Base-by-base conservation (phyloP, 2,329 filamentous ascomycete species). In the Sarocladium brachiariae region DNA sequence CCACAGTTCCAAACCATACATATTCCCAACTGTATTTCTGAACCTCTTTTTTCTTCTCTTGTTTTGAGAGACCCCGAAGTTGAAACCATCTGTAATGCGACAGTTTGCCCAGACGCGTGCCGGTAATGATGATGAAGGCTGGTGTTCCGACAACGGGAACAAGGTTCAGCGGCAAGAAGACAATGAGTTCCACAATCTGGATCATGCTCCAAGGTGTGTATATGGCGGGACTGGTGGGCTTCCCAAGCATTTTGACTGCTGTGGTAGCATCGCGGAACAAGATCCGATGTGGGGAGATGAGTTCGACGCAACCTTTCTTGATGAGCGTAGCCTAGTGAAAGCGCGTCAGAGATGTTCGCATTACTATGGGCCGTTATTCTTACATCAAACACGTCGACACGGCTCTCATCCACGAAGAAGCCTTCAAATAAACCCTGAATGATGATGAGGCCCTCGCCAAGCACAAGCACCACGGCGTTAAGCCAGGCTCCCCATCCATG, bases 51-150 rank as follows among this genome's bases (percentile, higher is more conserved):
- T 88, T 88, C 55, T 82, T 77, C 62, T 95, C 80, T 58, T 86
- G 83, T 65, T 84, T 89, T 35, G 78, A 78, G 56, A 95, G 75
- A 0, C 84, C 87, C 35, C 84, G 76, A 46, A 99, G 73, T 60
- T 90, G 81, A 64, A 91, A 96, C 75, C 93, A 96, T 52, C 93
- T 77, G 74, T 91, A 93, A 59, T 96, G 91, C 51, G 93, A 85
- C 24, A 97, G 80, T 27, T 92, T 93, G 1, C 93, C 92, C 4
- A 89, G 81, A 23, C 92, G 78, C 43, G 91, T 89, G 1, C 92
- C 93, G 0, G 91, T 96, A 57, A 96, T 77, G 51, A 96, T 68
- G 54, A 99, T 78, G 65, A 96, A 99, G 55, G 93, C 76, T 0
- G 89, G 88, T 0, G 87, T 86, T 14, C 92, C 92, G 13, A 89